These are phyloP conservation scores for Pyricularia grisea DNA, from an alignment of 2,329 filamentous ascomycete species.

Conservation along the genomic window DNA sequence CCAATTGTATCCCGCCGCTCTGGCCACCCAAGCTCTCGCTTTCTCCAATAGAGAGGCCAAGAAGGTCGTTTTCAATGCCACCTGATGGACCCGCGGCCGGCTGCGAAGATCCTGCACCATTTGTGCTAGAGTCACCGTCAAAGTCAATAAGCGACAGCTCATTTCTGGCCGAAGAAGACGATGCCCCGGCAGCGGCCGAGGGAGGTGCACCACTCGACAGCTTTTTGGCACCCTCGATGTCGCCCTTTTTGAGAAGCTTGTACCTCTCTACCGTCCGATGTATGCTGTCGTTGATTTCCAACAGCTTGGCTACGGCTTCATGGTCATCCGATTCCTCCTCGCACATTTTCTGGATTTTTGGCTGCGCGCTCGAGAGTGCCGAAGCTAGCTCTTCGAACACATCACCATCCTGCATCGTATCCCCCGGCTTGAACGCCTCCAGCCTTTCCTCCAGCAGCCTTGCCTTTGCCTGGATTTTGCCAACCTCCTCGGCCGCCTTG, in stretches of 20 bases:
- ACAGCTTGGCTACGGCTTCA: conserved; percentile 86
- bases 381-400: conserved; percentile 78
- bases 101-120: conserved; percentile 29
- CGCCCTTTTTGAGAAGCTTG: conserved; percentile 91
- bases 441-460: conserved; percentile 86
- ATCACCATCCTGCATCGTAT: conserved; percentile 61
- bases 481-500: conserved; percentile 92
- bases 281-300: conserved; percentile 99
- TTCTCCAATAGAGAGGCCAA: conserved; percentile 77
- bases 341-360: conserved; percentile 99
- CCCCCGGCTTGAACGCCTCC: conserved; percentile 72
- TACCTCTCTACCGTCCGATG: conserved; percentile 93
- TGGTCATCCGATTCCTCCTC: conserved; percentile 97
- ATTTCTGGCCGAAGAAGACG: conserved; percentile 51
- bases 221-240: conserved; percentile 72
- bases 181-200: conserved; percentile 34
- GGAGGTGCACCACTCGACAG: conserved; percentile 68
- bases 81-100: conserved; percentile 39
- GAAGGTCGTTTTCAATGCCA: conserved; percentile 78
- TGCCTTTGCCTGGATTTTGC: conserved; percentile 93
- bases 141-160: conserved; percentile 95
- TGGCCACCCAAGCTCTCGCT: conserved; percentile 52
- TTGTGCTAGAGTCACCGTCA: conserved; percentile 45
- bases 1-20: conserved; percentile 75
- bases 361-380: conserved; percentile 84